Evolutionary conservation across 139 green algal genomes (phyloP).

Genomic region (Mesotaenium endlicherianum): DNA sequence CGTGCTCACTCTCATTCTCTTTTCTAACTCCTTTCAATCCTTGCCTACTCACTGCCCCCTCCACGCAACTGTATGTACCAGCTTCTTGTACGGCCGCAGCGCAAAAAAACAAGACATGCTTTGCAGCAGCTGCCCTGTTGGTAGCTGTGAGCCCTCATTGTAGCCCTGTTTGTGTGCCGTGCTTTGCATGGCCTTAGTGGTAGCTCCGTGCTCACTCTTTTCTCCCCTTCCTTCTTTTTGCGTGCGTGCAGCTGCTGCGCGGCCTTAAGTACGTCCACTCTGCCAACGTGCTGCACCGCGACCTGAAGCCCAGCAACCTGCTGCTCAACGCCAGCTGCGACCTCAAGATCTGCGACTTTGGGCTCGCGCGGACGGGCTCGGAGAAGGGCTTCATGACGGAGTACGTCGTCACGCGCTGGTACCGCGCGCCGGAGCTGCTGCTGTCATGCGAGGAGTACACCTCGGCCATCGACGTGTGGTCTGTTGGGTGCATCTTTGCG

Average conservation of each 20-base stretch:
- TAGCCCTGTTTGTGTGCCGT: no score
- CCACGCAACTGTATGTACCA: no score
- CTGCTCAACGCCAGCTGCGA: conserved; percentile 68
- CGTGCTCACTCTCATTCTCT: no score
- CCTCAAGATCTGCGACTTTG: conserved; percentile 71
- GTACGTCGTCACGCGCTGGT: conserved; percentile 70
- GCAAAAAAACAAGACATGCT: no score
- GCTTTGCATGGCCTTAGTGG: no score
- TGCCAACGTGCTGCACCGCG: conserved; percentile 63
- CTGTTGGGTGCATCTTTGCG: conserved; percentile 64
- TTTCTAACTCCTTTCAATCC: no score
- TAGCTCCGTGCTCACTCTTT: no score
- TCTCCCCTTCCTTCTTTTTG: not conserved
- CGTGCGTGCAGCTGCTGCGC: conserved; percentile 57
- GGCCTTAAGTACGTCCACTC: conserved; percentile 68
- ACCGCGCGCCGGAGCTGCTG: conserved; percentile 65
- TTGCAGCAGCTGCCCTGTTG: no score
- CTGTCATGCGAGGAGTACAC: conserved; percentile 66
- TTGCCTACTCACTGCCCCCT: no score
- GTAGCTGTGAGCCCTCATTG: no score
- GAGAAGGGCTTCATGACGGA: conserved; percentile 68
- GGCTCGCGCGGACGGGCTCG: conserved; percentile 57
- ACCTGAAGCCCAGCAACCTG: conserved; percentile 66
- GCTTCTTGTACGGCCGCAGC: no score
- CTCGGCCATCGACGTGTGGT: conserved; percentile 65